Conservation (phyloP, 2,329 filamentous ascomycete species). For the Colletotrichum filicis region DNA sequence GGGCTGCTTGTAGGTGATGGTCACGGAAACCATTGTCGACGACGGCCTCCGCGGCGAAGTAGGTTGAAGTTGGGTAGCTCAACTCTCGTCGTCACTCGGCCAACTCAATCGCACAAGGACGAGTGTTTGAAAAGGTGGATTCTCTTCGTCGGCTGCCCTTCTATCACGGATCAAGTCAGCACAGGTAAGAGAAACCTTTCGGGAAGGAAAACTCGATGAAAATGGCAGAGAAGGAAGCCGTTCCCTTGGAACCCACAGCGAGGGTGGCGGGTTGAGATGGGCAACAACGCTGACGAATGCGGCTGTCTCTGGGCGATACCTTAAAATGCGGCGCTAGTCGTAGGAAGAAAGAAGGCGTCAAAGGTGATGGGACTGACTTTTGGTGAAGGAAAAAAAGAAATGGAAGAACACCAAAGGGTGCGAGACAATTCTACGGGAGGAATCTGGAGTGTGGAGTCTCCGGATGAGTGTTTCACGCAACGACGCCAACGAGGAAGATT, state of each 20-base stretch:
- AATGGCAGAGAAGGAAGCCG: conserved; percentile 12
- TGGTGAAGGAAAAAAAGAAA: conserved; percentile 4
- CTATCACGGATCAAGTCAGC: conserved; percentile 15
- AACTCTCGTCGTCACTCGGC: conserved; percentile 8
- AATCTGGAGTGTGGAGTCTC: conserved; percentile 29
- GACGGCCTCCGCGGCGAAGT: conserved; percentile 1
- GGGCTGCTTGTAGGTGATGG: conserved; percentile 69
- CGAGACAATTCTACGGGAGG: conserved; percentile 20
- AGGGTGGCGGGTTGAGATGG: conserved; percentile 15
- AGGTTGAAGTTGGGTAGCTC: conserved; percentile 39
- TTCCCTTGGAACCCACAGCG: conserved; percentile 18
- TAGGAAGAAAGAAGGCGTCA: not conserved
- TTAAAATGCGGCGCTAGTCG: conserved; percentile 18
- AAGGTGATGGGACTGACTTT: not conserved
- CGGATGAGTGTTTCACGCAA: conserved; percentile 27
- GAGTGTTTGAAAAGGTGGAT: not conserved
- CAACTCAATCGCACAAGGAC: conserved; percentile 14
- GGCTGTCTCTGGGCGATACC: conserved; percentile 23
- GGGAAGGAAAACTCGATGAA: conserved; percentile 3
- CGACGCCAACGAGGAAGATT: conserved; percentile 26
- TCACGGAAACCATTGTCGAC: conserved; percentile 52
- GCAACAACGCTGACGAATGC: conserved; percentile 25
- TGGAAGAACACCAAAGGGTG: not conserved
- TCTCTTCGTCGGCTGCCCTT: conserved; percentile 1
- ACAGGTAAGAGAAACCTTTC: not conserved